A percentile compares a stretch with the other conserved stretches of the same genome.
Conservation (phyloP, 78 protist species). For the Isochrysis galbana region DNA sequence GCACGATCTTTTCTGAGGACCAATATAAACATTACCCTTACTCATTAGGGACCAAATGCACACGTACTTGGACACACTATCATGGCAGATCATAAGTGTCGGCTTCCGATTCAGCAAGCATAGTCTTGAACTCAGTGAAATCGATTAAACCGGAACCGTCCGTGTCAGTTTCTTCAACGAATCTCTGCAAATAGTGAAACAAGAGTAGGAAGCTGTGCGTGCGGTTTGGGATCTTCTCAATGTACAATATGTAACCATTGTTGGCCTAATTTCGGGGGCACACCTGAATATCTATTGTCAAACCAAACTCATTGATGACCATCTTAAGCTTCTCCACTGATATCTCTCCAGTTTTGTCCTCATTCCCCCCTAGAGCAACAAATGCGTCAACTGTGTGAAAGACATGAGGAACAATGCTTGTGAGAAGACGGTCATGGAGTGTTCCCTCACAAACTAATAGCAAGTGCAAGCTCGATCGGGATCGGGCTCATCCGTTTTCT, state of each 20-base stretch:
- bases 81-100: too few relatives aligned
- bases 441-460: neutral
- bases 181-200: neutral
- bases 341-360: constrained; percentile 31
- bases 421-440: neutral
- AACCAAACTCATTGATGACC: constrained; percentile 28
- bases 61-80: too few relatives aligned
- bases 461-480: too few relatives aligned
- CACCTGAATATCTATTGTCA: constrained; percentile 41
- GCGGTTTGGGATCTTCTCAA: neutral
- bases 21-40: too few relatives aligned
- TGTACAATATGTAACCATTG: too few relatives aligned
- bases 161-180: constrained; percentile 24
- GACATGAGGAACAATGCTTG: neutral
- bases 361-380: constrained; percentile 44
- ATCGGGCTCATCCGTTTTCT: too few relatives aligned
- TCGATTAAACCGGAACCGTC: constrained; percentile 42
- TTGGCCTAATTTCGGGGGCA: neutral
- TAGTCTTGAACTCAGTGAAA: constrained; percentile 33
- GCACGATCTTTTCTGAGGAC: too few relatives aligned
- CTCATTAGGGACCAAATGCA: too few relatives aligned
- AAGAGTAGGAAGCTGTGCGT: neutral
- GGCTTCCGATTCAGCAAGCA: too few relatives aligned
- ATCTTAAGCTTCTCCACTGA: constrained; percentile 6
- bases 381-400: constrained; percentile 27